Base-by-base conservation (phyloP, 768 basidiomycete species). In the Lactarius quietus region DNA sequence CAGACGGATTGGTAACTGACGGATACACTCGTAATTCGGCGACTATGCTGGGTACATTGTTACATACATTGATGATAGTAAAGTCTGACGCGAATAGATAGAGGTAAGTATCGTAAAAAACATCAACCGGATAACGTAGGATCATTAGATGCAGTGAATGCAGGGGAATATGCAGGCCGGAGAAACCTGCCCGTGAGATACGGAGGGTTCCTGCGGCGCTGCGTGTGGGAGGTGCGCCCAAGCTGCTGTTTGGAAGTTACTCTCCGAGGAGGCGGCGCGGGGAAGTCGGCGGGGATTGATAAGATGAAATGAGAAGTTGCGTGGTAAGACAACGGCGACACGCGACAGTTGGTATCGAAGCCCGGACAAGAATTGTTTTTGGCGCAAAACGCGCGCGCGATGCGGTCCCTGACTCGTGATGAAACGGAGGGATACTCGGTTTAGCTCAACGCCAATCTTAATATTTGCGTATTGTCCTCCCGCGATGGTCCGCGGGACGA, bases 401-500 rank as follows among this genome's bases (percentile, higher is more conserved):
- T 28, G 36, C 14, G 64, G 64, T 65, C 59, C 64, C 54, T 65
- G 64, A 52, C 45, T n/a, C 54, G 54, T 39, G 53, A 65, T 29
- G 38, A 64, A 60, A 53, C 43, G 45, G 48, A 51, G 57, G 61
- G 64, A 36, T 53, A 61, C 45, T 53, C 28, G 57, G 55, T n/a
- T n/a, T 15, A 38, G 18, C 45, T 15, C n/a, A 35, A 57, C 55
- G 55, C 64, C 48, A 57, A 57, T 61, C 52, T 59, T 53, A 57
- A 23, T 62, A 62, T 31, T 66, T 66, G 57, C 54, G 26, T n/a
- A 38, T 17, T 0, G 61, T 0, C 18, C 65, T 58, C 31, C 65
- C 65, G 4, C 61, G 65, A 59, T 36, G 31, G 41, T 67, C 63
- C 4, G 51, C 45, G 10, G 57, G 18, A 59, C 83, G 78, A 62